Evolutionary conservation across 805 yeast species (phyloP).

Genomic region (Hanseniaspora lindneri): DNA sequence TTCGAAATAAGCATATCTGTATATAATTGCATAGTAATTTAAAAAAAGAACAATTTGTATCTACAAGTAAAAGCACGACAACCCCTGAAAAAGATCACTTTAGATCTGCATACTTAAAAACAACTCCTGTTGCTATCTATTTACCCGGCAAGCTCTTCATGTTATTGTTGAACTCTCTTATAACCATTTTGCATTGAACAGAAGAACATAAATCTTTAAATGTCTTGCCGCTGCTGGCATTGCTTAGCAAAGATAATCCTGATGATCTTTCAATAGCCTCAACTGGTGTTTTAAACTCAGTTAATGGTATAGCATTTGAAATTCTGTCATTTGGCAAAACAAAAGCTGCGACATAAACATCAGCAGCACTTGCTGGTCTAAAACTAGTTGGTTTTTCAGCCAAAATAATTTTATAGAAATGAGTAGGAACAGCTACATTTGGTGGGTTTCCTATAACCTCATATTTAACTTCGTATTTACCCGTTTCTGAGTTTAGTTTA

Average conservation of each 20-base stretch:
- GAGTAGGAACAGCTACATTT: constrained; percentile 92
- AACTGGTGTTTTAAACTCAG: constrained; percentile 71
- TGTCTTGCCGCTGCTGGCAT: constrained; percentile 38
- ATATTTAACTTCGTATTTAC: constrained; percentile 71
- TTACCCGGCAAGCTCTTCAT: constrained; percentile 28
- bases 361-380: constrained; percentile 14
- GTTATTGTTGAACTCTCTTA: constrained; percentile 61
- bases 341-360: constrained; percentile 75
- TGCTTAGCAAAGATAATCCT: constrained; percentile 69
- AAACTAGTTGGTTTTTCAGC: constrained; percentile 47
- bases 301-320: constrained; percentile 56
- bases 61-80: no score
- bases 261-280: constrained; percentile 80
- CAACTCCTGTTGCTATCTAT: neutral
- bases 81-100: no score
- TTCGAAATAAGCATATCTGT: neutral
- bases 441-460: constrained; percentile 97
- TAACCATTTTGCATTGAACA: constrained; percentile 63
- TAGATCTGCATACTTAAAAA: neutral
- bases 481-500: constrained; percentile 55
- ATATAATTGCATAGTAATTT: neutral
- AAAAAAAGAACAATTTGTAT: no score
- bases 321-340: constrained; percentile 83
- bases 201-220: constrained; percentile 61
- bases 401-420: constrained; percentile 80